phyloP scores from a whole-genome alignment of 2,329 filamentous ascomycete species.

The Zymoseptoria passerinii region DNA sequence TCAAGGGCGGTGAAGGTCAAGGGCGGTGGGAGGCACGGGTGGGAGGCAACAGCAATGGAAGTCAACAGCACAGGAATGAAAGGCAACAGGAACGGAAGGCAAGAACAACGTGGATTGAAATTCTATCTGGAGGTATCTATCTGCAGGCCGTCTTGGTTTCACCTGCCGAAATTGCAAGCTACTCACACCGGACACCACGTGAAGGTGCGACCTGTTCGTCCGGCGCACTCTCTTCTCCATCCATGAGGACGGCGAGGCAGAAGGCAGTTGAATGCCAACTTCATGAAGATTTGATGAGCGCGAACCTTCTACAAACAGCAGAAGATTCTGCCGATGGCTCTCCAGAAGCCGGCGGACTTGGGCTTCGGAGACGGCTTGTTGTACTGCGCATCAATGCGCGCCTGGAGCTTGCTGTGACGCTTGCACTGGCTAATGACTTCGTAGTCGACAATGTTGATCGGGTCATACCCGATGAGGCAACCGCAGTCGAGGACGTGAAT shows the following conservation, averaged over 20 bases:
- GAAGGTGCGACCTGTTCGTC: neutral
- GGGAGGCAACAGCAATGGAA: neutral
- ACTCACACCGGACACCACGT: neutral
- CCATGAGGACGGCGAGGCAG: no score
- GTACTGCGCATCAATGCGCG: neutral
- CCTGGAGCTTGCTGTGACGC: neutral
- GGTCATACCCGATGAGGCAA: neutral
- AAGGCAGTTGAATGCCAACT: no score
- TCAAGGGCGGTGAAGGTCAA: no score
- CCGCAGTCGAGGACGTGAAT: neutral
- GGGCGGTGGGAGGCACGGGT: neutral
- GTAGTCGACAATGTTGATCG: neutral
- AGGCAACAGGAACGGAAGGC: neutral
- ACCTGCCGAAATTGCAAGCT: neutral
- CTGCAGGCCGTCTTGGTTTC: neutral
- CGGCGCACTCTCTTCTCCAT: neutral
- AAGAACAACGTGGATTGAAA: neutral
- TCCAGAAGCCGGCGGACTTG: neutral
- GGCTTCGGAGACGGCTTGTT: neutral
- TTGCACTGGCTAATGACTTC: neutral
- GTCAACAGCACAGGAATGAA: neutral
- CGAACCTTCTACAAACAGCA: neutral
- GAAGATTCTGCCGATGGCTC: neutral
- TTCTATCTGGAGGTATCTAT: neutral
- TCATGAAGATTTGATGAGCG: neutral